Evolutionary conservation across 352 stramenopile species (phyloP).

Genomic region (Phytopythium aichiense): DNA sequence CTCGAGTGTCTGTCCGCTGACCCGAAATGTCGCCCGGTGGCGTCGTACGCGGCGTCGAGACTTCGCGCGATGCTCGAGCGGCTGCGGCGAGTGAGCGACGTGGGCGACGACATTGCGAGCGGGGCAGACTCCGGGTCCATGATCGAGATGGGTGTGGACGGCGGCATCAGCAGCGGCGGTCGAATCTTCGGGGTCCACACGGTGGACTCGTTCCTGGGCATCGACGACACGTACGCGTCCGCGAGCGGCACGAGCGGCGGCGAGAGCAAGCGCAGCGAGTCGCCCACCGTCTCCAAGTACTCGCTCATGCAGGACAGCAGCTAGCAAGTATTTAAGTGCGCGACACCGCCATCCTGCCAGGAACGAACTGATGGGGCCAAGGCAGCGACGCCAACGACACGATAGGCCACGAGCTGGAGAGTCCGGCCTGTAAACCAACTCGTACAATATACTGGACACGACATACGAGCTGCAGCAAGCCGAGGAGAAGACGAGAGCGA

Average conservation of each 20-base stretch:
- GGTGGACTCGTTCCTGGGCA: conserved; percentile 3
- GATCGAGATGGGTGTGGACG: conserved; percentile 5
- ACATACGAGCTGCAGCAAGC: not conserved
- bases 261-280: conserved; percentile 5
- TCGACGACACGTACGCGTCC: not conserved
- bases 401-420: not conserved
- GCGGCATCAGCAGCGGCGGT: not conserved
- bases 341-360: not conserved
- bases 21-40: conserved; percentile 35
- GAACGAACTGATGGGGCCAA: not conserved
- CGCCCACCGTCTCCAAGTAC: not conserved
- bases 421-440: not conserved
- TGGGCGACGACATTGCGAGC: conserved; percentile 32
- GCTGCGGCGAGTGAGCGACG: conserved; percentile 44
- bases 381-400: not conserved
- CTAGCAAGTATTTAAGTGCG: conserved; percentile 1
- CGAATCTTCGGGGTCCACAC: not conserved
- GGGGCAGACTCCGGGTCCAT: not conserved
- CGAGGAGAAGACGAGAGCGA: not conserved
- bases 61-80: conserved; percentile 42
- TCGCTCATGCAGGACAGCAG: conserved; percentile 10
- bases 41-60: conserved; percentile 29
- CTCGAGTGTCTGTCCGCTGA: conserved; percentile 52
- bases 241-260: not conserved
- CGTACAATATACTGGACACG: conserved; percentile 1